Conservation (phyloP, 2,329 filamentous ascomycete genomes). For the Fusarium chaquense region DNA sequence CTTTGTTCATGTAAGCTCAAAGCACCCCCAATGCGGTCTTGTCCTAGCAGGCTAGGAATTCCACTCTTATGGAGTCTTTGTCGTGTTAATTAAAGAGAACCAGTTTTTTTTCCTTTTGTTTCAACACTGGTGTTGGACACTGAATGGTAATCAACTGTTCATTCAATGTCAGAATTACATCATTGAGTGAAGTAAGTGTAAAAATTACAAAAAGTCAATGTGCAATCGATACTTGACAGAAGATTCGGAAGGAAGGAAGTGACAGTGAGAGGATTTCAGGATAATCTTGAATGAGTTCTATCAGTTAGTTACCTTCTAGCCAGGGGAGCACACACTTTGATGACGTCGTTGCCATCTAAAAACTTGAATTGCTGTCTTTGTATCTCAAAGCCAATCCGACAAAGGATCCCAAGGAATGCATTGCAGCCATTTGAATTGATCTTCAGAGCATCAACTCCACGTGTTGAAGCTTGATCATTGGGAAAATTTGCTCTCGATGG, state of each 20-base stretch:
- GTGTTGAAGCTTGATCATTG: conserved; percentile 17
- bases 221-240: conserved; percentile 2
- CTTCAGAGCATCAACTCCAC: conserved; percentile 21
- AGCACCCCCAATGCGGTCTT: conserved; percentile 18
- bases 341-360: conserved; percentile 39
- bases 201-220: conserved; percentile 10
- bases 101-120: conserved; percentile 11
- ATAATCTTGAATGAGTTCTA: conserved; percentile 3
- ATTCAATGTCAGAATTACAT: conserved; percentile 20
- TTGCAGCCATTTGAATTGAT: conserved; percentile 4
- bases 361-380: conserved; percentile 13
- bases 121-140: background rate
- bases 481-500: conserved; percentile 30
- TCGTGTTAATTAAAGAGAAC: conserved; percentile 3
- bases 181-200: background rate
- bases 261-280: background rate
- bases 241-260: background rate
- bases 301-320: background rate
- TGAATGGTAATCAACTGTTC: background rate
- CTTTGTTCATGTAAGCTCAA: conserved; percentile 37
- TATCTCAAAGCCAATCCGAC: conserved; percentile 6
- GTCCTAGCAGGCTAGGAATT: conserved; percentile 19
- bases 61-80: conserved; percentile 36
- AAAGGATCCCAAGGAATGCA: background rate
- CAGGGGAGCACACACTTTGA: conserved; percentile 16